Percentiles rank a stretch among this genome's conserved stretches.
Conservation (phyloP, 2,329 filamentous ascomycete genomes). For the Coniella lustricola region DNA sequence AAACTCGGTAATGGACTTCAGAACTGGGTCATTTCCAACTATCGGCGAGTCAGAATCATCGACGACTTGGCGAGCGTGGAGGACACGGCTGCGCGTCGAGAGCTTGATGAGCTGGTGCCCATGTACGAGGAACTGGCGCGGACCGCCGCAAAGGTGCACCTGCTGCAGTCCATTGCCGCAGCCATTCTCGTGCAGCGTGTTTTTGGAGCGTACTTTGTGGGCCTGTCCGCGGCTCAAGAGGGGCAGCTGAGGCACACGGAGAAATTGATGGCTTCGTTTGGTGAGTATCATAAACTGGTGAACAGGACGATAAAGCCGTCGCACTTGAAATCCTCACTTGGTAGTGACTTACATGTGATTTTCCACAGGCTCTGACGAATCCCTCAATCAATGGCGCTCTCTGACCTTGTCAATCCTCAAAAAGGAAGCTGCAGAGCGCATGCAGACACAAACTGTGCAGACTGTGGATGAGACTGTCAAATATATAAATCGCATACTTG, state of each 20-base stretch:
- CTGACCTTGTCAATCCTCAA: constrained; percentile 54
- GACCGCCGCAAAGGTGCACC: constrained; percentile 49
- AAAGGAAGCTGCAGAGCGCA: constrained; percentile 41
- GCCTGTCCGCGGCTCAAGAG: constrained; percentile 48
- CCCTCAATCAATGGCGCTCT: constrained; percentile 60
- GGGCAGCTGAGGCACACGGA: constrained; percentile 44
- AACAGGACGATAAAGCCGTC: not conserved
- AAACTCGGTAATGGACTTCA: constrained; percentile 60
- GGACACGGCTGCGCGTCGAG: not conserved
- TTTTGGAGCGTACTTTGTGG: constrained; percentile 58
- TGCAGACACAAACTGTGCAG: constrained; percentile 38
- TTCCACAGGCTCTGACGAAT: constrained; percentile 38
- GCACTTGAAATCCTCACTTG: no score
- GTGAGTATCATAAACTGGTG: constrained; percentile 23
- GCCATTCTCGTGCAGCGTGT: constrained; percentile 53
- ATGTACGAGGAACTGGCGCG: constrained; percentile 46
- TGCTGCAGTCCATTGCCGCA: constrained; percentile 57
- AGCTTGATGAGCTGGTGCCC: constrained; percentile 39
- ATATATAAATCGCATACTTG: constrained; percentile 42
- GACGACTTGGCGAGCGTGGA: constrained; percentile 30
- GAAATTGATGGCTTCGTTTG: constrained; percentile 34
- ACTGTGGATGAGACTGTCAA: constrained; percentile 37
- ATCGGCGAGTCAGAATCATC: constrained; percentile 54
- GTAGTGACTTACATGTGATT: constrained; percentile 14
- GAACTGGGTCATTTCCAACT: constrained; percentile 68